Percentiles rank a stretch among this genome's conserved stretches.
These are phyloP conservation scores for Aspergillus heteromorphus DNA, from an alignment of 495 filamentous ascomycete species.

Conservation along the genomic window DNA sequence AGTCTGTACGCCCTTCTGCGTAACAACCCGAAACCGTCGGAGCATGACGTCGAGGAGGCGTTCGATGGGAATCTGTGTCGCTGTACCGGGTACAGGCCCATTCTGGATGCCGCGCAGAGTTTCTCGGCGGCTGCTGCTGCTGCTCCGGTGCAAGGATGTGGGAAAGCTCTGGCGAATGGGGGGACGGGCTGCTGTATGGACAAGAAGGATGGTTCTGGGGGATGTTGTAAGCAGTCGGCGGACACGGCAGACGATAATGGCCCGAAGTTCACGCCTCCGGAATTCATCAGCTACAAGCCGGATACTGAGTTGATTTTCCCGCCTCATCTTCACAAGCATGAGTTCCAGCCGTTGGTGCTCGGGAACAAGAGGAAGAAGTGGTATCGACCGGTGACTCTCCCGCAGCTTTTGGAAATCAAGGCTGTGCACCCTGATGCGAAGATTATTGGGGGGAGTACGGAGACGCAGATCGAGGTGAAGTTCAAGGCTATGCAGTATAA, in stretches of 20 bases:
- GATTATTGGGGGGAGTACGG: constrained; percentile 90
- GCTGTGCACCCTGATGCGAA: constrained; percentile 78
- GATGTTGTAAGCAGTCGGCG: constrained; percentile 34
- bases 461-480: constrained; percentile 97
- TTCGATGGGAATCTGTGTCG: constrained; percentile 95
- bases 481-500: constrained; percentile 93
- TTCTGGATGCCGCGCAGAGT: constrained; percentile 81
- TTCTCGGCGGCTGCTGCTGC: constrained; percentile 24
- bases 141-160: constrained; percentile 25
- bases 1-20: constrained; percentile 64
- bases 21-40: constrained; percentile 36
- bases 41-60: constrained; percentile 63
- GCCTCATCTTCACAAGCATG: constrained; percentile 71
- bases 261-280: constrained; percentile 25
- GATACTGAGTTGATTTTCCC: constrained; percentile 96
- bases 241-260: constrained; percentile 1
- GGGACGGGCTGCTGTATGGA: constrained; percentile 54
- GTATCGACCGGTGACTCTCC: constrained; percentile 82
- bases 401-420: constrained; percentile 90
- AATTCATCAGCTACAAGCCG: constrained; percentile 88
- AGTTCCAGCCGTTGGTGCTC: constrained; percentile 75
- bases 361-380: constrained; percentile 94
- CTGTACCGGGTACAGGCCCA: constrained; percentile 92
- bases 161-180: constrained; percentile 40
- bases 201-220: constrained; percentile 32